Percentiles rank a stretch among this genome's conserved stretches.
Evolutionary conservation across 164 flowering plant genomes (phyloP).

Genomic region (Umbellularia californica): DNA sequence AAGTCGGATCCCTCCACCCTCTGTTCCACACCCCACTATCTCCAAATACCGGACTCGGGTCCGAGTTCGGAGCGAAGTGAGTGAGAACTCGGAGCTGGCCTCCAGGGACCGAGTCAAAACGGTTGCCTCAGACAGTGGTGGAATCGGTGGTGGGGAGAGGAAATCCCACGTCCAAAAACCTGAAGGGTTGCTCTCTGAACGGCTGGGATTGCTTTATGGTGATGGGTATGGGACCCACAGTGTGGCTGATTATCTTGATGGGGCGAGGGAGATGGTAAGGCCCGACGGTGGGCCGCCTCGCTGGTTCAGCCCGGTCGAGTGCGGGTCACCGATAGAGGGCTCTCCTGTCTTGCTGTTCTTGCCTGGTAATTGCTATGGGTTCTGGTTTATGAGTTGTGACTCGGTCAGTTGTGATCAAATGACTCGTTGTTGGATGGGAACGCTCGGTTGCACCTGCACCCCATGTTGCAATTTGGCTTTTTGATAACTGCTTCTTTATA

Average conservation of each 20-base stretch:
- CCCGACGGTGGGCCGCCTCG: constrained; percentile 82
- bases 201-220: constrained; percentile 51
- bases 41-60: neutral
- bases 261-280: constrained; percentile 42
- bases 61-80: neutral
- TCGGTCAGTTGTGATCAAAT: too few species aligned
- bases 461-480: too few species aligned
- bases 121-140: neutral
- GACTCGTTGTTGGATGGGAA: too few species aligned
- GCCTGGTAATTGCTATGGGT: constrained; percentile 13
- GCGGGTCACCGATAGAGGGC: constrained; percentile 45
- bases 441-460: too few species aligned
- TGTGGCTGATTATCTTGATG: constrained; percentile 66
- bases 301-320: constrained; percentile 69
- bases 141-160: neutral
- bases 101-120: neutral
- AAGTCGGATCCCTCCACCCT: too few species aligned
- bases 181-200: neutral
- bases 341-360: constrained; percentile 69
- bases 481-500: too few species aligned
- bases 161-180: too few species aligned
- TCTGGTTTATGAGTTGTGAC: too few species aligned
- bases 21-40: too few species aligned
- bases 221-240: constrained; percentile 62
- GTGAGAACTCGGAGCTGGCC: constrained; percentile 2